These are phyloP conservation scores for Globisporangium nodosum DNA, from an alignment of 352 stramenopile genomes.

Conservation along the genomic window DNA sequence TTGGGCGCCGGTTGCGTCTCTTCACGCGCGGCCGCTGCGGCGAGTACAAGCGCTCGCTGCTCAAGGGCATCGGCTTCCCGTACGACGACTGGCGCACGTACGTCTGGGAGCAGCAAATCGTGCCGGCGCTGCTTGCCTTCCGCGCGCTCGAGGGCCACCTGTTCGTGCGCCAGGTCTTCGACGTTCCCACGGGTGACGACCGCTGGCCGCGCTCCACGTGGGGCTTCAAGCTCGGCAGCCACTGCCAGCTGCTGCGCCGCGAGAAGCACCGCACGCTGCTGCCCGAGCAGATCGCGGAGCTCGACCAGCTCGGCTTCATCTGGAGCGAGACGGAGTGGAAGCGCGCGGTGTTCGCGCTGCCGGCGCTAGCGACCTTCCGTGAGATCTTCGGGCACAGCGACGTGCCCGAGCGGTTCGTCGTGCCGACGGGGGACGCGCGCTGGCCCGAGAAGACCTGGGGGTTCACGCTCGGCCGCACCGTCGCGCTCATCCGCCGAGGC, in stretches of 20 bases:
- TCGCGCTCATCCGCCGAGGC: slow-evolving; percentile 14
- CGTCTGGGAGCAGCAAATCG: slow-evolving; percentile 63
- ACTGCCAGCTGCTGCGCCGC: slow-evolving; percentile 86
- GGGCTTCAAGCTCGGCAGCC: slow-evolving; percentile 85
- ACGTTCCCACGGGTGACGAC: slow-evolving; percentile 59
- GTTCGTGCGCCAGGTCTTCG: slow-evolving; percentile 87
- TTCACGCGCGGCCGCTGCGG: slow-evolving; percentile 55
- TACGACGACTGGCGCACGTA: slow-evolving; percentile 67
- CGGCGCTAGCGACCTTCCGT: slow-evolving; percentile 25
- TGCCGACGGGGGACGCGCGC: slow-evolving; percentile 14
- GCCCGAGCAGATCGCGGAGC: slow-evolving; percentile 19
- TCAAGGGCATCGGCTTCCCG: slow-evolving; percentile 61
- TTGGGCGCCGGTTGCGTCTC: slow-evolving; percentile 45
- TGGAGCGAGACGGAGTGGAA: slow-evolving; percentile 71
- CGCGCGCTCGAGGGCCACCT: slow-evolving; percentile 88
- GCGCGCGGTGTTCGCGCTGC: slow-evolving; percentile 49
- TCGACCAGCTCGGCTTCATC: slow-evolving; percentile 63
- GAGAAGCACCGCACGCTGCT: slow-evolving; percentile 40
- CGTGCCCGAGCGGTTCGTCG: slow-evolving; percentile 29
- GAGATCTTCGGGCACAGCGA: slow-evolving; percentile 33
- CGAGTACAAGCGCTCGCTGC: slow-evolving; percentile 48
- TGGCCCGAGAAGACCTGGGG: slow-evolving; percentile 20
- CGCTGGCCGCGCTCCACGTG: slow-evolving; percentile 84
- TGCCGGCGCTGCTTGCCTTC: slow-evolving; percentile 74
- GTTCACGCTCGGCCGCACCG: slow-evolving; percentile 17